Conservation (phyloP, 176 grass and related monocot genomes). For the Coix lacrymajobi region DNA sequence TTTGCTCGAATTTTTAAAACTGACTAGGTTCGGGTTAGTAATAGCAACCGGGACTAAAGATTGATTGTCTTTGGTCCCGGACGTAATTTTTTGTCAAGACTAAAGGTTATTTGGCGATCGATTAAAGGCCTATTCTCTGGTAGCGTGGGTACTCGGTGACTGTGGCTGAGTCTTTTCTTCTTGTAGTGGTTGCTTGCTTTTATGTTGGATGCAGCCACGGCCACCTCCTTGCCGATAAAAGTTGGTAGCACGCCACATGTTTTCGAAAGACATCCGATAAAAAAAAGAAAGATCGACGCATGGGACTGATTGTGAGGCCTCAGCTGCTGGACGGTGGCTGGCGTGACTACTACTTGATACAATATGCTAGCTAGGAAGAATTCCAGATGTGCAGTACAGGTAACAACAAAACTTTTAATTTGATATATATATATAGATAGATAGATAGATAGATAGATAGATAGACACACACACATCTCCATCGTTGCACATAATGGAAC, state of each 20-base stretch:
- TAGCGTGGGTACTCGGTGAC: no score
- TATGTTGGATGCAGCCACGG: neutral
- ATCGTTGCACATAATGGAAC: neutral
- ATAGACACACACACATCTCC: no score
- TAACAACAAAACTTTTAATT: neutral
- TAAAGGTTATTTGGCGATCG: no score
- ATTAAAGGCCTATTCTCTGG: no score
- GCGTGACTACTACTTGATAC: neutral
- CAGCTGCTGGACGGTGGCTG: neutral
- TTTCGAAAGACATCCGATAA: no score
- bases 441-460: no score
- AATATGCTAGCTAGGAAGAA: neutral
- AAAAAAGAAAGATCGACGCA: neutral
- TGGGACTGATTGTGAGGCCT: neutral
- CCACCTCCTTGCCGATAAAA: neutral
- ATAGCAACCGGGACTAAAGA: no score
- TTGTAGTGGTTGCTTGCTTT: neutral
- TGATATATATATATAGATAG: neutral
- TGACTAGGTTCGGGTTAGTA: no score
- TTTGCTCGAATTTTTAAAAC: no score
- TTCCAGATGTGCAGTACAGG: neutral
- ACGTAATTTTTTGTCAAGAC: no score
- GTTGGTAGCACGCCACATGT: neutral
- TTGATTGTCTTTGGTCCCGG: no score
- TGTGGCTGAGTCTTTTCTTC: no score